Conservation (phyloP, 257 asterid genomes). For the Capsicum rhomboideum region DNA sequence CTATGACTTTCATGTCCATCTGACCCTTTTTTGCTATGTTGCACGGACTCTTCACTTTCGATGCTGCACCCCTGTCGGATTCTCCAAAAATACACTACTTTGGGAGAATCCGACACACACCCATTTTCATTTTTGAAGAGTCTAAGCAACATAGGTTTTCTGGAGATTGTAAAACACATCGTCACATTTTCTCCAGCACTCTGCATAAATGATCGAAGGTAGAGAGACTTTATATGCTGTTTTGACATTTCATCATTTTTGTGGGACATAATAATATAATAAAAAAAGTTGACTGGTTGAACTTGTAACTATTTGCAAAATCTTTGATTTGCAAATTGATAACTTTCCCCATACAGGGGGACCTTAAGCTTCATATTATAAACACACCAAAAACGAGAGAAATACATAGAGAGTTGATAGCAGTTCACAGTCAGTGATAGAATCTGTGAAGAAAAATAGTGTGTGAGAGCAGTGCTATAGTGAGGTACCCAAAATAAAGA, state of each 20-base stretch:
- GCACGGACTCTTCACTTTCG: too few species aligned
- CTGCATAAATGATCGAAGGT: not conserved
- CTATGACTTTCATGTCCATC: not conserved
- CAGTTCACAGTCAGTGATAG: not conserved
- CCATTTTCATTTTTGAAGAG: too few species aligned
- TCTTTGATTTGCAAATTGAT: not conserved
- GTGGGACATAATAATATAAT: not conserved
- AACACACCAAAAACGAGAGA: not conserved
- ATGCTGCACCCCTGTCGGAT: too few species aligned
- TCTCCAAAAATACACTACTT: too few species aligned
- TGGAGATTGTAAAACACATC: not conserved
- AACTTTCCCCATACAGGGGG: too few species aligned
- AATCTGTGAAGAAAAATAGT: not conserved
- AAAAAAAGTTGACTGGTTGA: not conserved
- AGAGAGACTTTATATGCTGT: not conserved
- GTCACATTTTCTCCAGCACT: not conserved
- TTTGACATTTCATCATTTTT: not conserved
- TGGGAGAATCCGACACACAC: too few species aligned
- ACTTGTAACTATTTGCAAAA: not conserved
- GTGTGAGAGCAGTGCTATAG: not conserved
- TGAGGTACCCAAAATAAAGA: not conserved
- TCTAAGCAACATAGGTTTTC: too few species aligned
- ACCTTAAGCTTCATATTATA: too few species aligned
- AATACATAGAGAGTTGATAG: not conserved
- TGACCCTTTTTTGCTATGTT: not conserved